phyloP scores from a whole-genome alignment of 768 basidiomycete species.

The Mycena indigotica region DNA sequence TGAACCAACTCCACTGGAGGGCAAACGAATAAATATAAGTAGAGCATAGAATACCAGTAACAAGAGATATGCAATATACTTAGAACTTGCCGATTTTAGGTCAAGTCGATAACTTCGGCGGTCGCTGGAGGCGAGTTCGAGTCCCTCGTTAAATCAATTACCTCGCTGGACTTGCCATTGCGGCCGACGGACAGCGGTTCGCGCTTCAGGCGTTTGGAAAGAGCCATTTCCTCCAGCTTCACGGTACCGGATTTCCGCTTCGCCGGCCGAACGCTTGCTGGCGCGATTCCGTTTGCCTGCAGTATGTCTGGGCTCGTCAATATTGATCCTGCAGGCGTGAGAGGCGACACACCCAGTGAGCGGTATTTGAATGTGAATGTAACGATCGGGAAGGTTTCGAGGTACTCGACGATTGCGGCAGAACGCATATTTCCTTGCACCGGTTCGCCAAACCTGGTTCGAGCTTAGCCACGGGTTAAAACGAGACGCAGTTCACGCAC shows the following conservation, averaged over 20 bases:
- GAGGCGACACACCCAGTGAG: slow-evolving; percentile 10
- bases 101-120: slow-evolving; percentile 22
- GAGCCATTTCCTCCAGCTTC: slow-evolving; percentile 1
- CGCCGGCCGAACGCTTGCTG: not conserved
- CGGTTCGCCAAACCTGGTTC: slow-evolving; percentile 8
- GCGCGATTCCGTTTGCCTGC: slow-evolving; percentile 12
- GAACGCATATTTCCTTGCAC: not conserved
- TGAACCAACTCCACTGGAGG: too few species aligned
- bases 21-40: too few species aligned
- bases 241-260: not conserved
- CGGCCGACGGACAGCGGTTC: not conserved
- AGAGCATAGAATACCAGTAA: too few species aligned
- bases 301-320: slow-evolving; percentile 12
- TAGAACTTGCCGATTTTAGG: slow-evolving; percentile 6
- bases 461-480: not conserved
- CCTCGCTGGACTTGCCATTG: slow-evolving; percentile 5
- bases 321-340: not conserved
- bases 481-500: not conserved
- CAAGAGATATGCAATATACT: too few species aligned
- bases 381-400: slow-evolving; percentile 10
- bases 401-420: slow-evolving; percentile 16
- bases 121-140: slow-evolving; percentile 7
- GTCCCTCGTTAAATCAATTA: slow-evolving; percentile 20
- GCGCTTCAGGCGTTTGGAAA: slow-evolving; percentile 15
- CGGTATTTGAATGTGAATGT: slow-evolving; percentile 20